These are phyloP conservation scores for Syncephalastrum sp. DNA, from an alignment of 371 early-diverging fungal species.

Conservation along the genomic window DNA sequence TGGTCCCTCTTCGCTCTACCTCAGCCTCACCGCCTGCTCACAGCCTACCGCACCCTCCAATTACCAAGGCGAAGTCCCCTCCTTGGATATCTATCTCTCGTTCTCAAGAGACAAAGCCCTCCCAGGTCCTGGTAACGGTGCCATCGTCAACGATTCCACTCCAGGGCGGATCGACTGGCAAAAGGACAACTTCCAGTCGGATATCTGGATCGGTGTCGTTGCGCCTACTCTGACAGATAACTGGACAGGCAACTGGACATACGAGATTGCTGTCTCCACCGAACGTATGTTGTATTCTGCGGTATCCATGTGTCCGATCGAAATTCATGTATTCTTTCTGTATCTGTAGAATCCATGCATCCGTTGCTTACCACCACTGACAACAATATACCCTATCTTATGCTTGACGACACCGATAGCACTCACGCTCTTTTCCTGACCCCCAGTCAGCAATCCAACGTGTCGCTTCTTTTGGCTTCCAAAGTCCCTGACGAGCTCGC, in stretches of 20 bases:
- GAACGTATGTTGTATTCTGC: constrained; percentile 30
- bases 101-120: constrained; percentile 37
- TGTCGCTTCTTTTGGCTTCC: constrained; percentile 39
- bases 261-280: constrained; percentile 54
- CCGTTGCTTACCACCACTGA: constrained; percentile 19
- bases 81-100: constrained; percentile 43
- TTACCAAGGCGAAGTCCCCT: constrained; percentile 30
- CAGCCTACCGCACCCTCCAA: constrained; percentile 33
- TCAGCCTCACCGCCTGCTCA: constrained; percentile 32
- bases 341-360: constrained; percentile 31
- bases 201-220: constrained; percentile 45
- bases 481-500: constrained; percentile 36
- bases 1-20: constrained; percentile 12
- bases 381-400: constrained; percentile 27
- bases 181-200: constrained; percentile 10
- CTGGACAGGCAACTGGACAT: constrained; percentile 56
- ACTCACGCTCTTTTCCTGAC: constrained; percentile 53
- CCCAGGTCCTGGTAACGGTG: constrained; percentile 47
- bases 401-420: constrained; percentile 57
- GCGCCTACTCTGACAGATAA: constrained; percentile 33
- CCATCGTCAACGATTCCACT: constrained; percentile 23
- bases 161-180: constrained; percentile 36
- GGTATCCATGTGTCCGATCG: not conserved
- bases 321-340: not conserved
- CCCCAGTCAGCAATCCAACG: constrained; percentile 15